phyloP scores from a whole-genome alignment of 257 asterid genomes.

The Solanum bulbocastanum region DNA sequence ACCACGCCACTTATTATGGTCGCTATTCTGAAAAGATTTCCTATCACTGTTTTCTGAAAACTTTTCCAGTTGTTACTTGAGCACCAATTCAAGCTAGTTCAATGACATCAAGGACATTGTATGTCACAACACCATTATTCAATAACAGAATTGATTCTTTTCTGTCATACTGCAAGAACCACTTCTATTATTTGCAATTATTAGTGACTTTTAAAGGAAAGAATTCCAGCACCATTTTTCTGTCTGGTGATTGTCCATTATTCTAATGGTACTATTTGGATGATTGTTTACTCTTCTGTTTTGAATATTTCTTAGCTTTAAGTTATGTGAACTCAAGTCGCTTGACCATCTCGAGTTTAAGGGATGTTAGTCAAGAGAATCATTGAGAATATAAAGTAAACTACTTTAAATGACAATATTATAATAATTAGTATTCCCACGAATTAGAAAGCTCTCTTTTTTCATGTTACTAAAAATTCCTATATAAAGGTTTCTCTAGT shows the following conservation, averaged over 20 bases:
- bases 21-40: background rate
- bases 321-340: background rate
- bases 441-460: background rate
- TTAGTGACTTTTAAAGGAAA: background rate
- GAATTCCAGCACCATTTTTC: background rate
- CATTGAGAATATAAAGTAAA: background rate
- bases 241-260: background rate
- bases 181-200: background rate
- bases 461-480: background rate
- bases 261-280: background rate
- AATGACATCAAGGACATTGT: background rate
- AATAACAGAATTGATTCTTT: background rate
- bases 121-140: background rate
- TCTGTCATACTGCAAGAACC: background rate
- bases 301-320: background rate
- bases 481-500: background rate
- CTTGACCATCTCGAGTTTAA: background rate
- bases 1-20: background rate
- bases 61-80: background rate
- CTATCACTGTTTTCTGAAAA: background rate
- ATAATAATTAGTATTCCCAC: background rate
- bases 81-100: background rate
- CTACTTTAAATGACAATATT: background rate
- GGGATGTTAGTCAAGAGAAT: background rate
- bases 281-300: background rate